Base-by-base conservation (phyloP, 2,329 filamentous ascomycete species). In the Coniochaeta sp. region DNA sequence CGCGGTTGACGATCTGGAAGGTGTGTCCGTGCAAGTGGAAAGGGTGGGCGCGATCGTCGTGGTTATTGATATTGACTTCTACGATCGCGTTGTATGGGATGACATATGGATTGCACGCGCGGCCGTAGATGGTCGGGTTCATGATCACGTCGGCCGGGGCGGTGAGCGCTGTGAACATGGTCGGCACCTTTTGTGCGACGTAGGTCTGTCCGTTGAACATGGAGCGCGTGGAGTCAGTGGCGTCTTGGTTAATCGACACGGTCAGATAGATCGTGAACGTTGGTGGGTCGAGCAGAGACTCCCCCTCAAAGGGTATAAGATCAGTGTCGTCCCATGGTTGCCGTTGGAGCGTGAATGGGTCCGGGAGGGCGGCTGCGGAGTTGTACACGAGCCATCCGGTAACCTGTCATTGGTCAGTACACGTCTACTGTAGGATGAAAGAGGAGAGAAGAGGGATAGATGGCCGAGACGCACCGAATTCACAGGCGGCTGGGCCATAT, bases 191-290 rank as follows among this genome's bases (percentile, higher is more conserved):
- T 50, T 89, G 90, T 0, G 74, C 62, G 3, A 83, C 81, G 71
- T 93, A 96, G 33, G 89, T 90, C 64, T 90, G 83, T 71, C 89
- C 86, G 77, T 93, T 93, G 75, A 89, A 84, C 72, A 86, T 86
- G 62, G 83, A 86, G 26, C 64, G 59, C 2, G 26, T 60, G n/a
- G 36, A 40, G 65, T 68, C 59, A 26, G 43, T 14, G 38, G 22
- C 14, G 44, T 59, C 28, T 60, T 58, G 50, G 34, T 12, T 38
- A n/a, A 52, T 58, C 9, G 54, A 57, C 31, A 57, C 54, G 6
- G 54, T 57, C n/a, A 57, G 31, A 31, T 38, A 57, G 54, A 57
- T 57, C 19, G 5, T 57, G 54, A 17, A 38, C 6, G 34, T 57
- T 3, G 54, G 54, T 17, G 31, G 19, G 22, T 36, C 31, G 6